Evolutionary conservation across 2,329 filamentous ascomycete genomes (phyloP).

Genomic region (Sporothrix variecibatus): DNA sequence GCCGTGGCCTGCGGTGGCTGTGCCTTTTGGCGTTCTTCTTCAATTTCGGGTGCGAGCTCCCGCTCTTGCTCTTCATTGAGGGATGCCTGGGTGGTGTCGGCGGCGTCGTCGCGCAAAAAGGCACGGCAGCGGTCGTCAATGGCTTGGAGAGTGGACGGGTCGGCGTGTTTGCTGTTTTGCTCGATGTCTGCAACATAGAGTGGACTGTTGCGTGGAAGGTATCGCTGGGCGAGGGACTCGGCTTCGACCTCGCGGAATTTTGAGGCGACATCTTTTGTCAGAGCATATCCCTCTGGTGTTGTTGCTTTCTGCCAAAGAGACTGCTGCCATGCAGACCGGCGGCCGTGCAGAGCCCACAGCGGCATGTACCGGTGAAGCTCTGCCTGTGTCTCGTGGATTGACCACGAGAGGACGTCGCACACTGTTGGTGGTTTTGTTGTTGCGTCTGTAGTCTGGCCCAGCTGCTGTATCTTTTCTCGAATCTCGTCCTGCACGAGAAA

Average conservation of each 20-base stretch:
- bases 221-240: constrained; percentile 11
- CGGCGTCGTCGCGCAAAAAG: constrained; percentile 39
- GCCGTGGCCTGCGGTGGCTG: constrained; percentile 46
- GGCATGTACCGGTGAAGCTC: constrained; percentile 54
- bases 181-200: not conserved
- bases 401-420: constrained; percentile 60
- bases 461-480: constrained; percentile 49
- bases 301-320: not conserved
- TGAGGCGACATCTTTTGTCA: constrained; percentile 30
- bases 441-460: constrained; percentile 25
- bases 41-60: constrained; percentile 65
- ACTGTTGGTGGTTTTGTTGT: constrained; percentile 39
- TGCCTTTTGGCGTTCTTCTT: constrained; percentile 60
- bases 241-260: constrained; percentile 15
- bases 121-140: constrained; percentile 42
- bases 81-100: constrained; percentile 36
- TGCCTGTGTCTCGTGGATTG: constrained; percentile 57
- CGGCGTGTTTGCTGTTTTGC: not conserved
- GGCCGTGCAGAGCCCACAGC: constrained; percentile 63
- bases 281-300: not conserved
- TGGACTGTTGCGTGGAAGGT: constrained; percentile 11
- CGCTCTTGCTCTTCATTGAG: constrained; percentile 69
- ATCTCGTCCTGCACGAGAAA: constrained; percentile 65
- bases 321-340: constrained; percentile 47
- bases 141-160: not conserved